Conservation (phyloP, 176 grass and related monocot genomes). For the Dactylis glomerata region DNA sequence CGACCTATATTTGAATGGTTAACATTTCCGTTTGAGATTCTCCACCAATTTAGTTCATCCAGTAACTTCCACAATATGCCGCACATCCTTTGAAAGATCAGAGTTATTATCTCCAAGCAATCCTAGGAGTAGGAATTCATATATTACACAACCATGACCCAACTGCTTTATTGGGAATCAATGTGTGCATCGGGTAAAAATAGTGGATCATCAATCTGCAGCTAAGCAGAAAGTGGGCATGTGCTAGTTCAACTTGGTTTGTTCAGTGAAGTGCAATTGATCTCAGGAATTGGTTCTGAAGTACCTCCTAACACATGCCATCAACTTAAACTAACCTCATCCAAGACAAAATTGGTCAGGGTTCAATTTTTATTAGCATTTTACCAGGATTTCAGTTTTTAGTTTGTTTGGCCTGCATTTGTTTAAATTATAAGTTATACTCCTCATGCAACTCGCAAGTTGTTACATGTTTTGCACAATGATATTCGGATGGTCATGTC, state of each 20-base stretch:
- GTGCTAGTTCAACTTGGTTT: background rate
- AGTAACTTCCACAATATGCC: background rate
- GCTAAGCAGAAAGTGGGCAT: background rate
- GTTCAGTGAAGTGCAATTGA: background rate
- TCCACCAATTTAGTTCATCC: background rate
- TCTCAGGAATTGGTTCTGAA: background rate
- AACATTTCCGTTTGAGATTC: background rate
- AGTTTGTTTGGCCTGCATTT: background rate
- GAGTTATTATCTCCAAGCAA: background rate
- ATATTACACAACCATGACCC: background rate
- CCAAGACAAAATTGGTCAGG: background rate
- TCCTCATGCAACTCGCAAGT: background rate
- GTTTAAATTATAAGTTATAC: background rate
- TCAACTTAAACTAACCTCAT: background rate
- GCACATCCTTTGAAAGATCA: background rate
- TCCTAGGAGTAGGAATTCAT: background rate
- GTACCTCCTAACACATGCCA: background rate
- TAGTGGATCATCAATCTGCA: conserved; percentile 10
- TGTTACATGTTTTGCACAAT: background rate
- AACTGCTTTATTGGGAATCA: background rate
- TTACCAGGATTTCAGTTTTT: background rate
- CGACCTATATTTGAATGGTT: background rate
- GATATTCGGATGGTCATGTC: background rate
- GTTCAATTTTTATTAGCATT: background rate
- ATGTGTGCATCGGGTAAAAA: background rate